Percentiles rank a stretch among this genome's conserved stretches.
Conservation (phyloP, 23 red algal species). For the Gracilaria vermiculophylla region DNA sequence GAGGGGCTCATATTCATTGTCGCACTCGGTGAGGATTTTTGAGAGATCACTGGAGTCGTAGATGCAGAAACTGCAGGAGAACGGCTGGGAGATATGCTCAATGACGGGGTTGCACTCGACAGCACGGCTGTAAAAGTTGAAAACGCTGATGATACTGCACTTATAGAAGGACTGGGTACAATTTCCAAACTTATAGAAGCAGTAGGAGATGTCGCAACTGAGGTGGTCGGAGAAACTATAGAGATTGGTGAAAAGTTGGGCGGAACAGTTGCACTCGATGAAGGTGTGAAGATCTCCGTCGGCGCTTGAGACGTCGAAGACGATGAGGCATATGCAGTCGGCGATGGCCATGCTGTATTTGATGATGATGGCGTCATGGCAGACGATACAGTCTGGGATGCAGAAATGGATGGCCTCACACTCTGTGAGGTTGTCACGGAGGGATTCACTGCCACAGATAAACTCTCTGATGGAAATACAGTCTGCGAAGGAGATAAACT, state of each 20-base stretch:
- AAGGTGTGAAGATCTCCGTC: not conserved
- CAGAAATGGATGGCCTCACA: not conserved
- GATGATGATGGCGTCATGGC: not conserved
- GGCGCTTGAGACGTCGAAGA: not conserved
- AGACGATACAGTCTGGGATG: not conserved
- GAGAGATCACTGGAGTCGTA: no score
- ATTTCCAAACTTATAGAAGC: not conserved
- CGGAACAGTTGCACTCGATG: not conserved
- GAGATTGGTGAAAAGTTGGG: not conserved
- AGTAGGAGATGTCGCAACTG: not conserved
- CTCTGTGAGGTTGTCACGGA: not conserved
- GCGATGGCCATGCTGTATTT: not conserved
- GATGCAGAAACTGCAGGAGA: no score
- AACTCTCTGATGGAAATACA: not conserved
- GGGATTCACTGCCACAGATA: not conserved
- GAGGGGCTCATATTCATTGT: not conserved
- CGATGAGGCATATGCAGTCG: not conserved
- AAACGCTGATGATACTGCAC: not conserved
- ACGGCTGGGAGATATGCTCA: no score
- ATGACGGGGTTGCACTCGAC: not conserved
- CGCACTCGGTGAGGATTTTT: not conserved
- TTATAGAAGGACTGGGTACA: not conserved
- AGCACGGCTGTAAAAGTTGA: not conserved
- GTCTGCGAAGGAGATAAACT: not conserved
- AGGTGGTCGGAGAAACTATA: not conserved